Evolutionary conservation across 2,329 filamentous ascomycete genomes (phyloP), one percentile per base, ranked within the genome.

Genomic region (Chalaropsis thielavioides): DNA sequence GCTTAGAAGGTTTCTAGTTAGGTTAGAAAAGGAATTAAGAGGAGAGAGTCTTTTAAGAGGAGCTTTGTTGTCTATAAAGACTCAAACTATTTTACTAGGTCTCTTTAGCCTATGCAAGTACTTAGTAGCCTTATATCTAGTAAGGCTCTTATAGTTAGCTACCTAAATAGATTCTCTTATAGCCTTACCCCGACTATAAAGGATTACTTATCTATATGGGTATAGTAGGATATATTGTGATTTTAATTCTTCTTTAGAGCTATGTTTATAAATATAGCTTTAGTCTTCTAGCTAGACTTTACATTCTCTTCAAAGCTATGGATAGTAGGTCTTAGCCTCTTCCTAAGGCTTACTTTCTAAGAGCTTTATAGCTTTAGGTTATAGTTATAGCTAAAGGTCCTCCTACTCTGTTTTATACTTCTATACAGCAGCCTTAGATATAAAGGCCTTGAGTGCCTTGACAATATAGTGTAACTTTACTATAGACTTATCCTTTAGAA

Each of bases 61-160:
- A 38, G 31, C 35, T 8, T 96, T 17, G n/a, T 24, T 60, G 17
- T 40, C 56, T 1, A 60, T 2, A 19, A 60, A 60, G 56, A 60
- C 38, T 17, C 38, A 31, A 1, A n/a, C 35, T 13, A 1, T 60
- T 11, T 38, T 38, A 8, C 35, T 38, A 38, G 35, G 3, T 6
- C 3, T 5, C 35, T 10, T 8, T n/a, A 60, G 58, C 19, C 38
- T 11, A 60, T 35, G 19, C 11, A 40, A 13, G 27, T 41, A 60
- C 27, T 24, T 35, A 13, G 41, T 60, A 35, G 58, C 31, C 7
- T 1, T 13, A 11, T 19, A 40, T 11, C 19, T 19, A 38, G 58
- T 31, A 40, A 6, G 22, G 22, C 15, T 17, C 27, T 40, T n/a
- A n/a, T n/a, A 35, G 4, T 60, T n/a, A 35, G 58, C 58, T 19